phyloP scores from a whole-genome alignment of 2,329 filamentous ascomycete species.

The Arthrobotrys megalospora region DNA sequence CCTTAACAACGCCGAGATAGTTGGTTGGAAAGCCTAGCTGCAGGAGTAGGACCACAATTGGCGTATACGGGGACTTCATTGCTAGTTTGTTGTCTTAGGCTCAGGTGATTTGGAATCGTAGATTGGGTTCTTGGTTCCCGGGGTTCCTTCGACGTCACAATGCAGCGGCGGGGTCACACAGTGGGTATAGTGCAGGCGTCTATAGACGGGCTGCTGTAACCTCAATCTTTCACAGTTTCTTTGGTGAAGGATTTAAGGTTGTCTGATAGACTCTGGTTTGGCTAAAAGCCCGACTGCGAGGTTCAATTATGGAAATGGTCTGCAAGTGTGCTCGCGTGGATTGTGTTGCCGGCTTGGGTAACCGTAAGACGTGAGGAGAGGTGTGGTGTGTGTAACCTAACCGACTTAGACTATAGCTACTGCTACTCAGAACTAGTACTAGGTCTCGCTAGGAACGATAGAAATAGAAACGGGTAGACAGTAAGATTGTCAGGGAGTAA shows the following conservation, averaged over 20 bases:
- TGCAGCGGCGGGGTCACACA: constrained; percentile 13
- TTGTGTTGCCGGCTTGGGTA: constrained; percentile 40
- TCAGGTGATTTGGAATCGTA: constrained; percentile 8
- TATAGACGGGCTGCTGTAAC: constrained; percentile 25
- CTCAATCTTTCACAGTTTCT: not conserved
- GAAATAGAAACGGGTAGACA: not conserved
- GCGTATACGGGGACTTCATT: constrained; percentile 21
- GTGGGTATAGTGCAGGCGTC: constrained; percentile 18
- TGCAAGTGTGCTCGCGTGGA: constrained; percentile 21
- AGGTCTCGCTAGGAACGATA: not conserved
- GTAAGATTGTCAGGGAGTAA: constrained; percentile 1
- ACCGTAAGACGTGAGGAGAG: not conserved
- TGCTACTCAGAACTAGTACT: not conserved
- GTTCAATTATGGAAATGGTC: not conserved
- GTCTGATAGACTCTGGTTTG: too few species aligned
- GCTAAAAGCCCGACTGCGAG: not conserved
- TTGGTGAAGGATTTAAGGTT: constrained; percentile 3
- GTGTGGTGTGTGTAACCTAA: constrained; percentile 17
- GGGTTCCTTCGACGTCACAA: constrained; percentile 17
- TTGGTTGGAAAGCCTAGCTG: constrained; percentile 16
- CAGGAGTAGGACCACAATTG: constrained; percentile 36
- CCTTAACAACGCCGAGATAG: constrained; percentile 16
- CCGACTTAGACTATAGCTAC: not conserved
- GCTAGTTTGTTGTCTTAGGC: constrained; percentile 22
- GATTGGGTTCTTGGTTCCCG: constrained; percentile 1